Evolutionary conservation across 176 grass and related monocot species (phyloP).

Genomic region (Cocos nucifera): DNA sequence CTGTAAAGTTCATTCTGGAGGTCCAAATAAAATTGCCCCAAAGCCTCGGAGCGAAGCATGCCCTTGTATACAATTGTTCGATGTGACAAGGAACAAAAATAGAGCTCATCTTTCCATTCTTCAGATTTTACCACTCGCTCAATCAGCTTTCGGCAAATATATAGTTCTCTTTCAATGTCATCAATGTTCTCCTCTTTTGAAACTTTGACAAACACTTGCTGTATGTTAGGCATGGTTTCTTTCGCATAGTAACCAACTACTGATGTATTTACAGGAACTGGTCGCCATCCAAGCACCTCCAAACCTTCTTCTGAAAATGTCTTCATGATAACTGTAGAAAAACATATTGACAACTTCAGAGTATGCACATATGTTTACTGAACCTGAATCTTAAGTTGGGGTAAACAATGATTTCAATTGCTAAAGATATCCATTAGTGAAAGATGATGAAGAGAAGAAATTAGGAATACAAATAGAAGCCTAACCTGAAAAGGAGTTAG

Average conservation of each 20-base stretch:
- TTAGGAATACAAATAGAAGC: too few relatives aligned
- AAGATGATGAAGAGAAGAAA: too few relatives aligned
- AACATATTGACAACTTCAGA: constrained; percentile 27
- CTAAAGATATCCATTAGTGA: too few relatives aligned
- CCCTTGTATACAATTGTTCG: constrained; percentile 96
- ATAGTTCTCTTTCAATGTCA: constrained; percentile 97
- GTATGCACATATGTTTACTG: neutral
- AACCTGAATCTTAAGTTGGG: too few relatives aligned
- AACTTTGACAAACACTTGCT: constrained; percentile 84
- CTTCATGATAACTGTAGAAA: constrained; percentile 66
- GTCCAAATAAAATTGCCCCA: constrained; percentile 96
- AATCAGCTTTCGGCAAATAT: constrained; percentile 89
- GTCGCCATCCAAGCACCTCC: constrained; percentile 91
- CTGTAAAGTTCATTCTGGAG: constrained; percentile 72
- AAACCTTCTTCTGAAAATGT: constrained; percentile 79
- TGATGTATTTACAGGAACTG: constrained; percentile 68
- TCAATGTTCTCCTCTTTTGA: constrained; percentile 78
- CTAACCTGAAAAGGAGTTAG: too few relatives aligned
- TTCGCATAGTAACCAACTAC: constrained; percentile 86
- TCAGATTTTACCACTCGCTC: constrained; percentile 55
- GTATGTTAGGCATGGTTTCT: constrained; percentile 93
- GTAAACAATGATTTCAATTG: too few relatives aligned
- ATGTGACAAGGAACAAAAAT: constrained; percentile 90
- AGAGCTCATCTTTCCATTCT: constrained; percentile 78
- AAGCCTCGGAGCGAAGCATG: constrained; percentile 94